Conservation (phyloP, 495 filamentous ascomycete species). For the Viridothelium virens region DNA sequence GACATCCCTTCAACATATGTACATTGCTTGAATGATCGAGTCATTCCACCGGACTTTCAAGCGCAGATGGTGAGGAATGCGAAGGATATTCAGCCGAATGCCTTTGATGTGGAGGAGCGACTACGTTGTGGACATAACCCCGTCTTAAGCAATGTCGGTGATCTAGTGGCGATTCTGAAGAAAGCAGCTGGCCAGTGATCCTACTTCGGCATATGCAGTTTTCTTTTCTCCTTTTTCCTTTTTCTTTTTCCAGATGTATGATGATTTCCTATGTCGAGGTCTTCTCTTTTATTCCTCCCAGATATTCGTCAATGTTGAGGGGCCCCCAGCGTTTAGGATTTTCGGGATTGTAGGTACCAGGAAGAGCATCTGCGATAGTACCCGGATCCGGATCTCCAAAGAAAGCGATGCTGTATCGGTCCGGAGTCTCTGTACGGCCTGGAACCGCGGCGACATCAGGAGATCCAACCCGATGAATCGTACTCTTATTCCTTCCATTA, state of each 20-base stretch:
- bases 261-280: background rate
- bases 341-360: background rate
- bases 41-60: slow-evolving; percentile 35
- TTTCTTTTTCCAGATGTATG: too few relatives aligned
- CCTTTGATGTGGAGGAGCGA: slow-evolving; percentile 28
- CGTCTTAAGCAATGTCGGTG: background rate
- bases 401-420: background rate
- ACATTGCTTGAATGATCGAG: slow-evolving; percentile 41
- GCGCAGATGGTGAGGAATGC: slow-evolving; percentile 32
- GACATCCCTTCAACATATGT: slow-evolving; percentile 44
- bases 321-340: background rate
- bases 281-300: background rate
- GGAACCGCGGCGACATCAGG: background rate
- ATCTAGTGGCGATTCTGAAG: background rate
- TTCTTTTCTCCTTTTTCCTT: too few relatives aligned
- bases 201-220: background rate
- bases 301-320: background rate
- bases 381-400: background rate
- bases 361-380: background rate
- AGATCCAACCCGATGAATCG: background rate
- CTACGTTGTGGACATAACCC: slow-evolving; percentile 31
- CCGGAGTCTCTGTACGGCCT: background rate
- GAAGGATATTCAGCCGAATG: slow-evolving; percentile 21
- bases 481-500: background rate
- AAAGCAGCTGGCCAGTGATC: background rate